These are phyloP conservation scores for Diaporthe sp. DNA, from an alignment of 2,329 filamentous ascomycete genomes.

Conservation along the genomic window DNA sequence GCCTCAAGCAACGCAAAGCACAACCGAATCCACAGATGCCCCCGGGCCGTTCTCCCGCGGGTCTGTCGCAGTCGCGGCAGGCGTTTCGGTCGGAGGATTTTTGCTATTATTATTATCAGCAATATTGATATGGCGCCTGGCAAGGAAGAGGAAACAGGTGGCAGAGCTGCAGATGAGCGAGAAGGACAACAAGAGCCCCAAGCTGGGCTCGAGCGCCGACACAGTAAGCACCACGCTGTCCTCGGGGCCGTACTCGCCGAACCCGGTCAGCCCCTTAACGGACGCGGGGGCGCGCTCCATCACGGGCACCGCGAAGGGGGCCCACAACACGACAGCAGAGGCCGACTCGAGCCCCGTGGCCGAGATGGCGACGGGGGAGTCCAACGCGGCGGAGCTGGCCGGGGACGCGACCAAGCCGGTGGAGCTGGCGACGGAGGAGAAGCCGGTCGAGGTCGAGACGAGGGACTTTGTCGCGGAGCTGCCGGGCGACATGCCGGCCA, in stretches of 20 bases:
- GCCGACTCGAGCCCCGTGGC: conserved; percentile 25
- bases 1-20: not conserved
- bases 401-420: conserved; percentile 24
- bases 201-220: conserved; percentile 20
- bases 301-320: not conserved
- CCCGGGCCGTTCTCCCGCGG: not conserved
- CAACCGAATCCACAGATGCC: not conserved
- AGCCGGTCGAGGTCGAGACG: conserved; percentile 17
- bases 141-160: conserved; percentile 13
- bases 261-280: conserved; percentile 19
- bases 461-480: not conserved
- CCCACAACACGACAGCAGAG: not conserved
- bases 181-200: not conserved
- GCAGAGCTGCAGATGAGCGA: not conserved
- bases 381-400: conserved; percentile 24
- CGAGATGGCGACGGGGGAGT: conserved; percentile 5
- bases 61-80: not conserved
- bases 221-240: conserved; percentile 6
- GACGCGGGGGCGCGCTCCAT: conserved; percentile 5
- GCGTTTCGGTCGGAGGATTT: conserved; percentile 9
- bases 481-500: conserved; percentile 12
- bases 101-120: not conserved
- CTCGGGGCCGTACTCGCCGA: conserved; percentile 1
- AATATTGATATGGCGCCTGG: conserved; percentile 15
- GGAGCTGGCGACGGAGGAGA: conserved; percentile 20